phyloP scores from a whole-genome alignment of 2,329 filamentous ascomycete genomes.

The Aspergillus intermedius region DNA sequence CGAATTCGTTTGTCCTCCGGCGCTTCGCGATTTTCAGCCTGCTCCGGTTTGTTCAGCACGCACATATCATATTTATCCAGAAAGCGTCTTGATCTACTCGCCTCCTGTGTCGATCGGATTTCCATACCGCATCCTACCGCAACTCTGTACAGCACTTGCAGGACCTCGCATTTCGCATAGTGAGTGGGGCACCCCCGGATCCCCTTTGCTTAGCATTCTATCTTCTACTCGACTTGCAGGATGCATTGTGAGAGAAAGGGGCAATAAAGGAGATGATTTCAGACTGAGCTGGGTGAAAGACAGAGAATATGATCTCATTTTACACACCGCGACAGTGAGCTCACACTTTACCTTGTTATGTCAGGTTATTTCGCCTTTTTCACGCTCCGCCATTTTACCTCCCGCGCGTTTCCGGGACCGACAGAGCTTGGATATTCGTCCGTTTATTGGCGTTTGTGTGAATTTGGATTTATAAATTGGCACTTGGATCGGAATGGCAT shows the following conservation, averaged over 20 bases:
- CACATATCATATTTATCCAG: background rate
- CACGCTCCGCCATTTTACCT: background rate
- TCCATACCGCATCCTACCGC: too few species aligned
- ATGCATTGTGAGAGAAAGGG: background rate
- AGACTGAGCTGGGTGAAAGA: too few species aligned
- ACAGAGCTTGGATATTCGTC: too few species aligned
- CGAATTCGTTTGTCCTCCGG: background rate
- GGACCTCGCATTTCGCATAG: background rate
- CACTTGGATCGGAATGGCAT: conserved; percentile 8
- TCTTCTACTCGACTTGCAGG: background rate
- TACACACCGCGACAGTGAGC: background rate
- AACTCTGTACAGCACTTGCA: background rate
- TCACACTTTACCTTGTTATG: background rate
- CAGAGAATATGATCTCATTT: background rate
- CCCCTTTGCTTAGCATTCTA: background rate
- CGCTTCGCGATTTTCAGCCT: background rate
- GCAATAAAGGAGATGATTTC: too few species aligned
- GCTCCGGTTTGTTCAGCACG: background rate
- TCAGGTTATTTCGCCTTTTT: background rate
- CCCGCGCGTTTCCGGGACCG: background rate
- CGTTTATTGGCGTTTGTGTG: too few species aligned
- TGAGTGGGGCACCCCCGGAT: background rate
- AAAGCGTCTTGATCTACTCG: too few species aligned
- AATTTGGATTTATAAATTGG: too few species aligned
- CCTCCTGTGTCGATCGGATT: too few species aligned